Percentiles rank a stretch among this genome's conserved stretches.
phyloP scores from a whole-genome alignment of 2,329 filamentous ascomycete species.

The Fusarium sp. region DNA sequence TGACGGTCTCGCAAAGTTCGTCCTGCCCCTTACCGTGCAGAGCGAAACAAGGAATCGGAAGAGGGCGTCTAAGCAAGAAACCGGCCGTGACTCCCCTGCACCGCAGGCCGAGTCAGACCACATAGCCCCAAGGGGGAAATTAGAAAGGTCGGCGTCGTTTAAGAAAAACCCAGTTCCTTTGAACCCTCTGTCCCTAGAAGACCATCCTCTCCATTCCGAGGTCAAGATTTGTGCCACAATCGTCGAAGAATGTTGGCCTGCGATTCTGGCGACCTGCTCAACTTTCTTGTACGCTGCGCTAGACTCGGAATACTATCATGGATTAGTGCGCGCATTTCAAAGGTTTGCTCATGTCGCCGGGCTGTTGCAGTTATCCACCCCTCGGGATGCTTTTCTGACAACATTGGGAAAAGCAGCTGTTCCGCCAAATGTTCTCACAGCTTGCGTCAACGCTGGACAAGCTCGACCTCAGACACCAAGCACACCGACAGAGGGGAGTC shows the following conservation, averaged over 20 bases:
- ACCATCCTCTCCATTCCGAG: constrained; percentile 74
- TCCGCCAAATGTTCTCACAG: constrained; percentile 77
- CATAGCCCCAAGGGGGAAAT: constrained; percentile 46
- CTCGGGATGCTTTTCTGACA: constrained; percentile 92
- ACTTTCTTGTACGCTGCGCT: constrained; percentile 93
- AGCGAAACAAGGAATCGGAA: constrained; percentile 68
- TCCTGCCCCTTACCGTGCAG: constrained; percentile 88
- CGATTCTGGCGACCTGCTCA: constrained; percentile 91
- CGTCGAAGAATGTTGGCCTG: constrained; percentile 94
- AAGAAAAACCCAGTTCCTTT: constrained; percentile 80
- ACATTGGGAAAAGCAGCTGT: constrained; percentile 93
- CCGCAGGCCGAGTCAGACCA: constrained; percentile 49
- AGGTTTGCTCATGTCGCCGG: constrained; percentile 96
- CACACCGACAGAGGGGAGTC: constrained; percentile 61
- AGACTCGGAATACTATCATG: constrained; percentile 93
- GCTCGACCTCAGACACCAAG: constrained; percentile 55
- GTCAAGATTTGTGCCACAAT: constrained; percentile 82
- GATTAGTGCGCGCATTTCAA: constrained; percentile 90
- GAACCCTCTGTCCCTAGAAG: constrained; percentile 81
- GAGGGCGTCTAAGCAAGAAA: constrained; percentile 56
- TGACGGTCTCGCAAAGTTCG: constrained; percentile 91
- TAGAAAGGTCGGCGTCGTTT: constrained; percentile 72
- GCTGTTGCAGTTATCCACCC: constrained; percentile 81
- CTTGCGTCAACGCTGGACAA: constrained; percentile 62
- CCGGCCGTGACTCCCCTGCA: constrained; percentile 55